phyloP scores from a whole-genome alignment of 805 yeast genomes.

The Zygosaccharomyces gambellarensis region DNA sequence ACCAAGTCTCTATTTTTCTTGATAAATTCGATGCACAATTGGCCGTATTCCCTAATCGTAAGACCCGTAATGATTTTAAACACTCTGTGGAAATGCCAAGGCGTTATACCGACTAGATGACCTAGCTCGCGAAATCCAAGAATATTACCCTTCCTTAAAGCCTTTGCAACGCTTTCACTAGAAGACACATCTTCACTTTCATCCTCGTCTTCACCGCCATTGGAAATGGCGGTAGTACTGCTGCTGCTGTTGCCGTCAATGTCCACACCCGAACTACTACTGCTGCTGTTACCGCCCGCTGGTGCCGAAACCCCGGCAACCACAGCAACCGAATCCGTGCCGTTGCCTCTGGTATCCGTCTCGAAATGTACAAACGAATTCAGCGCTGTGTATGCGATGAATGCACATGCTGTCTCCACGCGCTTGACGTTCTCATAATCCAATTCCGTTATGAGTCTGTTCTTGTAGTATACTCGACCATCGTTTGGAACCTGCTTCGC shows the following conservation, averaged over 20 bases:
- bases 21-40: constrained; percentile 65
- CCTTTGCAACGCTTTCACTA: constrained; percentile 15
- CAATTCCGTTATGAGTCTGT: constrained; percentile 23
- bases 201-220: constrained; percentile 6
- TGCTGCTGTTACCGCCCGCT: neutral
- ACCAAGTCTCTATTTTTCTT: constrained; percentile 31
- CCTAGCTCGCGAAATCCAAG: constrained; percentile 85
- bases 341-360: constrained; percentile 11
- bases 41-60: constrained; percentile 87
- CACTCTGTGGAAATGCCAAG: constrained; percentile 93
- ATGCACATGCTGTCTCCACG: constrained; percentile 24
- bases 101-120: constrained; percentile 71
- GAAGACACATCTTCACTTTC: constrained; percentile 15
- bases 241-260: neutral
- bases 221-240: neutral
- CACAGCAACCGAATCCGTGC: neutral
- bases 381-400: constrained; percentile 23
- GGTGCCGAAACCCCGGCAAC: neutral
- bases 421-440: constrained; percentile 25
- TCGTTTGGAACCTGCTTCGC: constrained; percentile 20
- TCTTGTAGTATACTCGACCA: constrained; percentile 22
- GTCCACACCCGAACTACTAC: neutral
- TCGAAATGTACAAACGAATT: constrained; percentile 23
- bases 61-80: constrained; percentile 81
- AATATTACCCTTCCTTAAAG: constrained; percentile 65